Base-by-base conservation (phyloP, 257 asterid species). In the Ligustrum vulgare region DNA sequence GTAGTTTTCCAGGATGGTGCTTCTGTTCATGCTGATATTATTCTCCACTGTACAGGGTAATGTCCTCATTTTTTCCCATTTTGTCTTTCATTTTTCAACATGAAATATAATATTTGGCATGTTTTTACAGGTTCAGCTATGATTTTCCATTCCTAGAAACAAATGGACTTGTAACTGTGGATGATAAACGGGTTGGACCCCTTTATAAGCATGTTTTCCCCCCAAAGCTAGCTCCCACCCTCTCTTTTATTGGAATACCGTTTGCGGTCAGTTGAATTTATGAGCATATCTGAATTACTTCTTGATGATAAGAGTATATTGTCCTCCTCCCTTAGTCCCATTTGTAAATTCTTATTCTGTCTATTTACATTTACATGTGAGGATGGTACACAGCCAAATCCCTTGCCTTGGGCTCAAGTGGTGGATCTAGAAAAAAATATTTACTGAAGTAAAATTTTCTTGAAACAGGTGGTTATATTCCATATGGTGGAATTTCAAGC, bases 31-130 rank as follows among this genome's bases (percentile, higher is more conserved):
- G 91, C 91, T 51, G 93, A 87, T 80, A 63, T 54, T 31, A 86
- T 91, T 74, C 80, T 91, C 74, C 89, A 87, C 22, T 87, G 94
- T 12, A 86, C 93, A 1, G 90, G 96, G 96, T 89, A 51, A 28
- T 22, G 12, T 39, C 41, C 43, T 1, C 23, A 13, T 8, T 0
- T 56, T 8, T 32, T 43, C 12, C 43, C 39, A 11, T 47, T 5
- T 5, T 25, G 1, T 6, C 60, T 12, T 25, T 22, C 3, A 33
- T 66, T 2, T 71, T 67, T 12, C 7, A 11, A 2, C 9, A 54
- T 18, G 6, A 1, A 54, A 54, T 7, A 54, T n/a, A 20, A 45
- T 45, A 45, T 15, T 45, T 45, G 23, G 20, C 28, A 54, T 11
- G 6, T 54, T 39, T 33, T 33, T 25, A 28, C 84, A 91, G 93